Evolutionary conservation across 2,329 filamentous ascomycete genomes (phyloP).

Genomic region (Trichoderma koningii): DNA sequence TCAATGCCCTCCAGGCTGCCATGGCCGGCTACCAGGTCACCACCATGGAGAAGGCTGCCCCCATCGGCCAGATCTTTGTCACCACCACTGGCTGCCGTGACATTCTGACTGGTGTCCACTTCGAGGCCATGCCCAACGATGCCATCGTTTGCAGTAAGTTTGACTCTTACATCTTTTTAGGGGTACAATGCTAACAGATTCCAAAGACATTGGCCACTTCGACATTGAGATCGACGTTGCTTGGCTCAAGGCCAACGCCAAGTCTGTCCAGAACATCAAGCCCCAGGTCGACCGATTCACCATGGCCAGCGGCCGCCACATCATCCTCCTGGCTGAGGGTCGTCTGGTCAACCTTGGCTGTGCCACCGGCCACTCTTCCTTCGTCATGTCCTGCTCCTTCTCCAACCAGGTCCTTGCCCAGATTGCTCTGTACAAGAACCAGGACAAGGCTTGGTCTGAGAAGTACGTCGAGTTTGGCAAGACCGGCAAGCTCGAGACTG

Average conservation of each 20-base stretch:
- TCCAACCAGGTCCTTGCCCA: conserved; percentile 99
- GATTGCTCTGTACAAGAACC: conserved; percentile 95
- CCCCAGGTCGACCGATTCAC: conserved; percentile 98
- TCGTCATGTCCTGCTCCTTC: conserved; percentile 99
- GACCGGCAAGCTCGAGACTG: conserved; percentile 83
- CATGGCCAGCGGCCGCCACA: conserved; percentile 90
- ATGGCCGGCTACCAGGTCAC: conserved; percentile 96
- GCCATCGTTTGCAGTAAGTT: conserved; percentile 92
- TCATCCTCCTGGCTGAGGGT: conserved; percentile 97
- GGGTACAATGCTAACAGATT: not conserved
- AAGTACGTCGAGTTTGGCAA: conserved; percentile 98
- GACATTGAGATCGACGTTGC: conserved; percentile 99
- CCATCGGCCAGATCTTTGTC: conserved; percentile 93
- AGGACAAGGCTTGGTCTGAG: conserved; percentile 81
- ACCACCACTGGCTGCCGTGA: conserved; percentile 99
- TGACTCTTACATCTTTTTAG: too few relatives aligned
- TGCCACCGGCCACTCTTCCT: conserved; percentile 98
- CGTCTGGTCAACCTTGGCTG: conserved; percentile 99
- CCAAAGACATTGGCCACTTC: conserved; percentile 90
- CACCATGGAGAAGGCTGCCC: conserved; percentile 96
- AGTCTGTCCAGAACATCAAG: conserved; percentile 97
- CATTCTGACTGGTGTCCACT: conserved; percentile 89
- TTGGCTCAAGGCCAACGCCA: conserved; percentile 97
- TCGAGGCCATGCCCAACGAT: conserved; percentile 94
- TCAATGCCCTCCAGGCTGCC: conserved; percentile 98